Evolutionary conservation across 129 eudicot genomes (phyloP), one percentile per base, ranked within the genome.

Genomic region (Flaveria ramosissima): DNA sequence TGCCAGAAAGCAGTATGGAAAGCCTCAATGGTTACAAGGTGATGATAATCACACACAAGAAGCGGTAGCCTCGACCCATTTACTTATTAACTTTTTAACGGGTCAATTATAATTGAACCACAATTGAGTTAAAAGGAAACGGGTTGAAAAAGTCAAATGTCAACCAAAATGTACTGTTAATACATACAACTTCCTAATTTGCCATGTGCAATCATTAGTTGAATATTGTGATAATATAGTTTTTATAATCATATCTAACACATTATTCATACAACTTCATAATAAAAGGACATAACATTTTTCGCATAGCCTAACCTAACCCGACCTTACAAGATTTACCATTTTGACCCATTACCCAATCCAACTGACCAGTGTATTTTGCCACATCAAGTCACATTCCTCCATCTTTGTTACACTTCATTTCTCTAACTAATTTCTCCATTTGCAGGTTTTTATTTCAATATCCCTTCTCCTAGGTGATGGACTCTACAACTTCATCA

Each of bases 11-110:
- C 72, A 91, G 96, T 64, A 91, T 91, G 97, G 84, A 81, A 84
- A 88, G 99, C 70, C 84, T 94, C 12, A 89, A 79, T 70, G 98
- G 98, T 56, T 94, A 94, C 86, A 89, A 91, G 96, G 98, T 93
- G 77, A 70, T 46, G 20, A 50, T 15, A 27, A 16, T 15, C 20
- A 24, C 66, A 32, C 46, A 16, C 45, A 7, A 63, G 23, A 30
- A 27, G 20, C 1, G 42, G 21, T 36, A 2, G 17, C 19, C 67
- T 30, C 21, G 6, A 15, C 45, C 20, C 69, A 30, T 63, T 63
- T 30, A 30, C 23, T 14, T 24, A 61, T 26, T 63, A 30, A 32
- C 23, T 14, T 24, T 24, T 61, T 30, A 63, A 32, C 13, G 20
- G 69, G 43, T 63, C 46, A 30, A 61, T 1, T 26, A 61, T 0